Conservation (phyloP, 805 yeast genomes). For the Pichia nakasei region DNA sequence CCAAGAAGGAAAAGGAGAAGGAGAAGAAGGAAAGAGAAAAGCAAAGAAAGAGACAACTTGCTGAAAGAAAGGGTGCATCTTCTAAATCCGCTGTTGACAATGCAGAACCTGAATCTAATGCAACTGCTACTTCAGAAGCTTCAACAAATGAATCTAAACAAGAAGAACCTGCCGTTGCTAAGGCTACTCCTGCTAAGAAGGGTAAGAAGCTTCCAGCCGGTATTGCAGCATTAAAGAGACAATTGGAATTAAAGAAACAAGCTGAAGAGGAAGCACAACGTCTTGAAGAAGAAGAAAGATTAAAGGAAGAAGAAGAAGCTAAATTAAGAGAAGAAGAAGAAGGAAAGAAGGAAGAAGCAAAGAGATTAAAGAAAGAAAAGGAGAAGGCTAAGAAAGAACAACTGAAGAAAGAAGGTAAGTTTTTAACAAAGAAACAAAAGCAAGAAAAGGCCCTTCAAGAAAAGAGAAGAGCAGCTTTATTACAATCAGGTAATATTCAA, state of each 20-base stretch:
- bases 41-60: constrained; percentile 82
- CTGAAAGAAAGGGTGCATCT: constrained; percentile 72
- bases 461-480: constrained; percentile 78
- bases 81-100: constrained; percentile 11
- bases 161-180: constrained; percentile 15
- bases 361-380: constrained; percentile 69
- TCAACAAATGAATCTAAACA: constrained; percentile 9
- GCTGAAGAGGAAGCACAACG: constrained; percentile 75
- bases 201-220: constrained; percentile 85
- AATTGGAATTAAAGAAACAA: constrained; percentile 81
- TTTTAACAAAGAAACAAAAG: constrained; percentile 87
- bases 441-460: constrained; percentile 83
- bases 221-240: constrained; percentile 83
- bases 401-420: constrained; percentile 93
- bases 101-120: constrained; percentile 8
- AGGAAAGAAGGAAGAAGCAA: constrained; percentile 50
- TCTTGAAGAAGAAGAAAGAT: constrained; percentile 60
- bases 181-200: constrained; percentile 32
- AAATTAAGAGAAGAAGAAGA: constrained; percentile 50
- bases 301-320: constrained; percentile 42
- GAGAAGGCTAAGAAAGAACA: constrained; percentile 83
- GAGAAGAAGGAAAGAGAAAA: constrained; percentile 92
- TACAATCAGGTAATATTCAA: constrained; percentile 61
- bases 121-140: constrained; percentile 31
- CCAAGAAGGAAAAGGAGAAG: constrained; percentile 90